Evolutionary conservation across 306 rosid species (phyloP), one percentile per base, ranked within the genome.

Genomic region (Lablab purpureus): DNA sequence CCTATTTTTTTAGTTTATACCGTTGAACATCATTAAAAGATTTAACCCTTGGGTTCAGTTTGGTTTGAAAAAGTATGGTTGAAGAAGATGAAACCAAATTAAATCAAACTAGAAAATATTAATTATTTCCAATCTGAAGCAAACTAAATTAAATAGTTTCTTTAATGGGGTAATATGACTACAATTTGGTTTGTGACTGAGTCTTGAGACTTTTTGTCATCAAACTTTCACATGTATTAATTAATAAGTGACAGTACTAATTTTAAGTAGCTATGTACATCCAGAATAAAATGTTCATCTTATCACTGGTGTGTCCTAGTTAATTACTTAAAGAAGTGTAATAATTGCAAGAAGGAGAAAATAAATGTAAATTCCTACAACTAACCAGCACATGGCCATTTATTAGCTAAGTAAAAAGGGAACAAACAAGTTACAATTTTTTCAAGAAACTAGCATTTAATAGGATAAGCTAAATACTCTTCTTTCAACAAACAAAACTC

Each of bases 361-460:
- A 46, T 72, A 32, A 17, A 55, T n/a, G 32, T 59, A 74, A 58
- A 56, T 74, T 41, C 15, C 10, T 30, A 45, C 79, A 43, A 60
- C 70, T n/a, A 43, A 60, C 77, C 15, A 43, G 7, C 25, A 27
- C 79, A 45, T 58, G 69, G 13, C 45, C 70, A 58, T 15, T 51
- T 4, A 55, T 71, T 51, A 30, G 18, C 63, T n/a, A 50, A 5
- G 28, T 32, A 32, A 25, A 25, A 25, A 25, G 28, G 1, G 2
- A 32, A 32, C 4, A 32, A 32, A 32, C 3, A 40, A 40, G 11
- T 40, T 40, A 7, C 5, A 12, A 12, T 12, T 12, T 12, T 41
- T 46, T 46, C 50, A 46, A 46, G 50, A 0, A 46, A 12, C 12
- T 46, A 14, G 17, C 4, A 46, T 46, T 12, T 46, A 13, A 43